phyloP scores from a whole-genome alignment of 805 yeast genomes.

The Saturnispora serradocipensis region DNA sequence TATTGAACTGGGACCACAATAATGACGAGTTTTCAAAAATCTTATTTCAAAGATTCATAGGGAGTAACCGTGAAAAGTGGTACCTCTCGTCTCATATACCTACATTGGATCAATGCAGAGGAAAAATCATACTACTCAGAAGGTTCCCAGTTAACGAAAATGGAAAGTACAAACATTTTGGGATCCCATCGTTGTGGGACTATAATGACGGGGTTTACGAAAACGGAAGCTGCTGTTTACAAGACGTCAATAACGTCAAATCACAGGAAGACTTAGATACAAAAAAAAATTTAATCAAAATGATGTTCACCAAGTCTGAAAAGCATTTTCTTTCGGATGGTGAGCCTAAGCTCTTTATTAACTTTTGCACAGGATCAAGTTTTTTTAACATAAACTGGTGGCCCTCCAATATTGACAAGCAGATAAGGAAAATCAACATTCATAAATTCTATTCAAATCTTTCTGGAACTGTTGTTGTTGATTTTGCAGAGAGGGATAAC shows the following conservation, averaged over 20 bases:
- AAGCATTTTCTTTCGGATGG: conserved; percentile 24
- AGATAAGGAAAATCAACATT: conserved; percentile 35
- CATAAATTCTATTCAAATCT: conserved; percentile 44
- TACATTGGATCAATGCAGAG: conserved; percentile 50
- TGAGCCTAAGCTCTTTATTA: conserved; percentile 53
- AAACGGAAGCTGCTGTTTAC: conserved; percentile 52
- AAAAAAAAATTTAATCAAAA: conserved; percentile 49
- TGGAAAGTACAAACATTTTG: conserved; percentile 33
- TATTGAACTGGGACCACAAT: conserved; percentile 50
- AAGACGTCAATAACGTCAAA: conserved; percentile 64
- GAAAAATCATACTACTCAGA: conserved; percentile 57
- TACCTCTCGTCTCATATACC: conserved; percentile 50
- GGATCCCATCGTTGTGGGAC: conserved; percentile 64
- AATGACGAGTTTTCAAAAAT: conserved; percentile 56
- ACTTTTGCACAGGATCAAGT: conserved; percentile 67
- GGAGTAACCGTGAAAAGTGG: conserved; percentile 46
- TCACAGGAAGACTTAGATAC: conserved; percentile 41
- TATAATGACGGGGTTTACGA: conserved; percentile 62
- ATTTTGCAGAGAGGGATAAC: conserved; percentile 51
- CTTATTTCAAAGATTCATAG: conserved; percentile 50
- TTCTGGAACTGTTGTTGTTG: conserved; percentile 58
- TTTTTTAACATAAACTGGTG: conserved; percentile 64
- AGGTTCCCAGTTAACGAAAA: conserved; percentile 57
- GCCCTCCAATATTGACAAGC: conserved; percentile 60
- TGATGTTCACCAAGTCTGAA: conserved; percentile 44